Percentiles rank a stretch among this genome's conserved stretches.
Conservation (phyloP, 2,329 filamentous ascomycete genomes). For the Exophiala lecanii-corni region DNA sequence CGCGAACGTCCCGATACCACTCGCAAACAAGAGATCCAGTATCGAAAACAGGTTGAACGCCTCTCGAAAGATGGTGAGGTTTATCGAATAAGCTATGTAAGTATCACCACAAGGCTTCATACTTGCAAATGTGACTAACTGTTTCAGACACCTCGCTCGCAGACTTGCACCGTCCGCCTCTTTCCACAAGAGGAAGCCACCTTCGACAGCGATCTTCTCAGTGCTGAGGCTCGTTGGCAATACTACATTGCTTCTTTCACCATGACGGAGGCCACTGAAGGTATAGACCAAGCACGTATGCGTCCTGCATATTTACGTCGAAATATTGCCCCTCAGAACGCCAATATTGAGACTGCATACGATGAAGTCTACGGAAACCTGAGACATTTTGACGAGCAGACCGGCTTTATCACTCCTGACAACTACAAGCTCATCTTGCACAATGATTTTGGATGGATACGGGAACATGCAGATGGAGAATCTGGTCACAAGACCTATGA, state of each 20-base stretch:
- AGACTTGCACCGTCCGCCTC: constrained; percentile 69
- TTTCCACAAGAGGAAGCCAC: constrained; percentile 80
- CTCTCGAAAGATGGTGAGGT: constrained; percentile 88
- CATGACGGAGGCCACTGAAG: constrained; percentile 82
- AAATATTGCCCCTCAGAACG: constrained; percentile 61
- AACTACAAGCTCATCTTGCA: constrained; percentile 71
- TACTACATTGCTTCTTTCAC: constrained; percentile 94
- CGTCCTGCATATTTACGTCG: constrained; percentile 66
- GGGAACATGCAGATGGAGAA: constrained; percentile 32
- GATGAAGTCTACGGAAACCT: constrained; percentile 53
- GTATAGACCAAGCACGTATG: constrained; percentile 61
- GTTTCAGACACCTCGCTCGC: constrained; percentile 58
- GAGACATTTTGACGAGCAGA: constrained; percentile 62
- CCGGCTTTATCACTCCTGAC: constrained; percentile 70
- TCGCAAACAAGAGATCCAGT: constrained; percentile 82
- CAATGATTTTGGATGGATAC: constrained; percentile 60
- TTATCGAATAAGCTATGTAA: constrained; percentile 85
- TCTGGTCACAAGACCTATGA: constrained; percentile 23
- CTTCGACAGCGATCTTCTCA: constrained; percentile 68
- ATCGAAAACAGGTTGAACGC: constrained; percentile 87
- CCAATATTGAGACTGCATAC: constrained; percentile 58
- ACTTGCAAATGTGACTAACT: constrained; percentile 32
- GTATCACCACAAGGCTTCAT: constrained; percentile 36
- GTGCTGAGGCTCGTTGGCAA: constrained; percentile 67
- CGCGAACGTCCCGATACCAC: constrained; percentile 80